Percentiles rank a stretch among this genome's conserved stretches.
Conservation (phyloP, 1,139 yeast species). For the Meyerozyma guilliermondii region DNA sequence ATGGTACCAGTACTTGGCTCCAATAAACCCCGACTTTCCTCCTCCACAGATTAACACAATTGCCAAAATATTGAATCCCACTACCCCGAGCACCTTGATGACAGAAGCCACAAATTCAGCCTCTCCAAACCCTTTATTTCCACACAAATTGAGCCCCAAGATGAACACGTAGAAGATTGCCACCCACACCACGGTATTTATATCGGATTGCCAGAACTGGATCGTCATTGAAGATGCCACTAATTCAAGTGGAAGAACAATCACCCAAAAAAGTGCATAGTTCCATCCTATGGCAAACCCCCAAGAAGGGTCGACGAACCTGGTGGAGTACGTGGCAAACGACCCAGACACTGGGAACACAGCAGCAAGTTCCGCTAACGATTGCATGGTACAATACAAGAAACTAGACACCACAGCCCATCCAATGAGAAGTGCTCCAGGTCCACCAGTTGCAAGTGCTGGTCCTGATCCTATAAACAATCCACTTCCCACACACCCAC, state of each 20-base stretch:
- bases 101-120: constrained; percentile 60
- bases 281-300: constrained; percentile 76
- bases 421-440: constrained; percentile 34
- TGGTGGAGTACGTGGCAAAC: constrained; percentile 60
- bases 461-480: constrained; percentile 12
- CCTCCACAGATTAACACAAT: constrained; percentile 67
- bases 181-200: constrained; percentile 66
- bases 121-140: constrained; percentile 64
- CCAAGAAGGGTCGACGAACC: constrained; percentile 66
- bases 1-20: constrained; percentile 50
- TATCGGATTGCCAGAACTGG: constrained; percentile 54
- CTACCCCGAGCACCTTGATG: constrained; percentile 56
- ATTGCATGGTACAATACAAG: constrained; percentile 63
- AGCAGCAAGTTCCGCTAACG: constrained; percentile 64
- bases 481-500: constrained; percentile 23
- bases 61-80: constrained; percentile 68
- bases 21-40: constrained; percentile 50
- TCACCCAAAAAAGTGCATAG: constrained; percentile 65
- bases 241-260: constrained; percentile 64
- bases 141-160: constrained; percentile 50
- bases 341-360: constrained; percentile 68
- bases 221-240: constrained; percentile 70
- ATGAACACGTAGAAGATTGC: constrained; percentile 57
- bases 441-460: constrained; percentile 31
- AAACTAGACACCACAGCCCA: constrained; percentile 40